Percentiles rank a stretch among this genome's conserved stretches.
These are phyloP conservation scores for Pugionium cornutum DNA, from an alignment of 345 rosid genomes.

Conservation along the genomic window DNA sequence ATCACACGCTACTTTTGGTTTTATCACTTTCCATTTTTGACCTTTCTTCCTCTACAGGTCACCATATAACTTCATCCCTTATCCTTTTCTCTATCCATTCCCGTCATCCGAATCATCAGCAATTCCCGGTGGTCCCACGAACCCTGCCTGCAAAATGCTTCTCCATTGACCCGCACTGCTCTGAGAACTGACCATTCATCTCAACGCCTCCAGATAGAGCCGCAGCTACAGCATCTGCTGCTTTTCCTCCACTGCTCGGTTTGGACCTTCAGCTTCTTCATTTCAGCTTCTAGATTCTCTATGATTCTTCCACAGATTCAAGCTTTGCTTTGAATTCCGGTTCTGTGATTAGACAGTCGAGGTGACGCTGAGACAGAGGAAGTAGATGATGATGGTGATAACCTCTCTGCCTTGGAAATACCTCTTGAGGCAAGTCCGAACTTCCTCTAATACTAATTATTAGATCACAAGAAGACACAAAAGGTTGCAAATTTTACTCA, in stretches of 20 bases:
- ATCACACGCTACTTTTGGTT: constrained; percentile 8
- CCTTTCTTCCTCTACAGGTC: constrained; percentile 83
- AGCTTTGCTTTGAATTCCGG: constrained; percentile 55
- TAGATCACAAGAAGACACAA: constrained; percentile 8
- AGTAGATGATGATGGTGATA: constrained; percentile 40
- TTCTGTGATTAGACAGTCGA: constrained; percentile 54
- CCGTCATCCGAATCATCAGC: constrained; percentile 60
- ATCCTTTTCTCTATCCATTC: constrained; percentile 63
- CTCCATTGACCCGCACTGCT: constrained; percentile 73
- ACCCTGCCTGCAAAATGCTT: constrained; percentile 56
- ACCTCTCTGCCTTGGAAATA: constrained; percentile 72
- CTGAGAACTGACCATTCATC: constrained; percentile 53
- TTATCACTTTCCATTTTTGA: constrained; percentile 46
- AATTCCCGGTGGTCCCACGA: constrained; percentile 60
- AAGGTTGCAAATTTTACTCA: neutral
- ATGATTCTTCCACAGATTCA: constrained; percentile 54
- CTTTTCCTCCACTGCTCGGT: constrained; percentile 92
- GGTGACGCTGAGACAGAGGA: constrained; percentile 56
- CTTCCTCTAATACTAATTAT: constrained; percentile 29
- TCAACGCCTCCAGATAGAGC: constrained; percentile 68
- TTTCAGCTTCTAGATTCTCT: constrained; percentile 64
- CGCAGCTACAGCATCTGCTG: constrained; percentile 88
- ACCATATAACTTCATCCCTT: constrained; percentile 75
- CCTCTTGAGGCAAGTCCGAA: constrained; percentile 65
- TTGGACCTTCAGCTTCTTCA: constrained; percentile 73